Evolutionary conservation across 1,139 yeast genomes (phyloP).

Genomic region (Yamadazyma dendronema): DNA sequence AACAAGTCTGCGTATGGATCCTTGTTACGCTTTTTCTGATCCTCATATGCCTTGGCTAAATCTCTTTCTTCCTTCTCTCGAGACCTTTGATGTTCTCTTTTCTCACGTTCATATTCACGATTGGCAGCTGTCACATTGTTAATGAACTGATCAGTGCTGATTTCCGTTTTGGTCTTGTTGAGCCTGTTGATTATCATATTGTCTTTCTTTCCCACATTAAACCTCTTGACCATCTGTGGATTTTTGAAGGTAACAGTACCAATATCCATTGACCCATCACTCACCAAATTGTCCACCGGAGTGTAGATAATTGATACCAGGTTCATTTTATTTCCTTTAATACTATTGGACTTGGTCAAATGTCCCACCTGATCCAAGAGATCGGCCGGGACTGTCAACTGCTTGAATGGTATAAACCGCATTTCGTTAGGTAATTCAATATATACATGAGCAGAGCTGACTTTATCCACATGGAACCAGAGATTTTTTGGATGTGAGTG

Average conservation of each 20-base stretch:
- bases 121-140: slow-evolving; percentile 42
- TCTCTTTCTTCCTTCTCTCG: slow-evolving; percentile 25
- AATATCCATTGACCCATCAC: slow-evolving; percentile 74
- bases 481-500: slow-evolving; percentile 67
- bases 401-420: slow-evolving; percentile 26
- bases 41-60: slow-evolving; percentile 22
- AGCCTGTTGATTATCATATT: slow-evolving; percentile 64
- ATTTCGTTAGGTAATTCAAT: slow-evolving; percentile 53
- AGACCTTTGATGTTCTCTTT: slow-evolving; percentile 31
- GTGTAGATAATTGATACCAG: slow-evolving; percentile 72
- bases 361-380: slow-evolving; percentile 67
- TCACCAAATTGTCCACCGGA: slow-evolving; percentile 70
- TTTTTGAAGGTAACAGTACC: slow-evolving; percentile 79
- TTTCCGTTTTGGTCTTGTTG: slow-evolving; percentile 59
- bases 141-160: slow-evolving; percentile 49
- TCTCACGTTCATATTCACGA: slow-evolving; percentile 33
- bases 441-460: slow-evolving; percentile 82
- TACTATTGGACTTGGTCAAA: slow-evolving; percentile 76
- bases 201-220: slow-evolving; percentile 57
- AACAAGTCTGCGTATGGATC: slow-evolving; percentile 62
- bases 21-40: slow-evolving; percentile 31
- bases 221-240: slow-evolving; percentile 50
- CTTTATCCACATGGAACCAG: slow-evolving; percentile 85
- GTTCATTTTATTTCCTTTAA: slow-evolving; percentile 71
- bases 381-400: slow-evolving; percentile 46